Evolutionary conservation across 805 yeast genomes (phyloP), one percentile per base, ranked within the genome.

Genomic region (Candida ovalis): DNA sequence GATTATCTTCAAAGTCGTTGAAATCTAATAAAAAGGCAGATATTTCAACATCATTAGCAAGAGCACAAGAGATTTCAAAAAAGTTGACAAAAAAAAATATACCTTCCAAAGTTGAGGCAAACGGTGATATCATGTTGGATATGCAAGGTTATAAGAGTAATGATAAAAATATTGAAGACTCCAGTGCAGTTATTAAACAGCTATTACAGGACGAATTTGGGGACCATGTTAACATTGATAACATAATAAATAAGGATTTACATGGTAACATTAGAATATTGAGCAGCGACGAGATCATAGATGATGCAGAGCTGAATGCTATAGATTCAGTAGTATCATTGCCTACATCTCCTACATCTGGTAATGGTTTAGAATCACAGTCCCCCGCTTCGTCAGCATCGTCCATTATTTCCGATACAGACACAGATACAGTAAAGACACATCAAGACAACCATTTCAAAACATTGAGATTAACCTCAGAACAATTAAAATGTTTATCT

Each of bases 111-210:
- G 78, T 91, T 33, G 96, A 88, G 53, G 84, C 85, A 52, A 87
- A 88, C 59, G 99, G 99, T 12, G 96, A 90, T 61, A 75, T 94
- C 57, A 78, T 90, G 38, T 70, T 94, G 40, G 99, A 94, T 68
- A 88, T 92, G 84, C 95, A 90, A 58, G 99, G 99, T 17, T 94
- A 94, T 69, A 92, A 91, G 67, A 86, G 96, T 30, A 89, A 84
- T 58, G 86, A 83, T 44, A 81, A 83, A 55, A 88, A 85, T 63
- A 80, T 86, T 37, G 82, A 83, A 44, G 82, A 81, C 56, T 80
- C 95, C 0, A 96, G 90, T 62, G 82, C 82, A 44, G 70, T 86
- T 33, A 79, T 94, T 50, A 82, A 81, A 56, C 82, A 84, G 55
- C 72, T 91, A 38, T 72, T 92, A 44, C 72, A 80, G 30, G 94